Percentiles rank a stretch among this genome's conserved stretches.
These are phyloP conservation scores for Glycyrrhiza uralensis DNA, from an alignment of 306 rosid genomes.

Conservation along the genomic window DNA sequence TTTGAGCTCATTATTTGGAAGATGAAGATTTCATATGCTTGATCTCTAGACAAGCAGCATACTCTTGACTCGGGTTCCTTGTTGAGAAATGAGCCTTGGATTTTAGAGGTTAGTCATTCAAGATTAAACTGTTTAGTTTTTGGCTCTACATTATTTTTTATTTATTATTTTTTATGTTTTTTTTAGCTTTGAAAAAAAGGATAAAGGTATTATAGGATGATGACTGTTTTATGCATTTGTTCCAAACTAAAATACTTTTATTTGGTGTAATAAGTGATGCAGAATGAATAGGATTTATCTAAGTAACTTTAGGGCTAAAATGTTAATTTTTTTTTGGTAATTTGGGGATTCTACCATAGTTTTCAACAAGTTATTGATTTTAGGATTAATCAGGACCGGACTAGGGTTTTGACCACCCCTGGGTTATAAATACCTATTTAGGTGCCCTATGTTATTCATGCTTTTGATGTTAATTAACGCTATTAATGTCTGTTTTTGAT, in stretches of 20 bases:
- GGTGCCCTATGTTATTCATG: background rate
- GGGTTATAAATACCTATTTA: background rate
- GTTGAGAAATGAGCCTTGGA: constrained; percentile 5
- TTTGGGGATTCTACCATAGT: background rate
- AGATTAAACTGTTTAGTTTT: background rate
- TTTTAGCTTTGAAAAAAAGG: background rate
- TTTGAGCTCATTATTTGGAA: constrained; percentile 8
- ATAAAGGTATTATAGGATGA: constrained; percentile 4
- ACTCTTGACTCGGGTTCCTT: constrained; percentile 17
- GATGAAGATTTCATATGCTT: constrained; percentile 10
- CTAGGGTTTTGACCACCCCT: background rate
- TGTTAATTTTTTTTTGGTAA: background rate
- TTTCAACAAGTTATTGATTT: background rate
- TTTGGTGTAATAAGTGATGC: background rate
- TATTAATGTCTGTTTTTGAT: background rate
- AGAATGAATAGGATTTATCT: background rate
- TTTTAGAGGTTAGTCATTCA: constrained; percentile 37
- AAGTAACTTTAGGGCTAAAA: background rate
- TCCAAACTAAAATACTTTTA: background rate
- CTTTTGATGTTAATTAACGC: background rate
- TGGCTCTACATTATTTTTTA: constrained; percentile 7
- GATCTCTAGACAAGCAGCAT: constrained; percentile 18
- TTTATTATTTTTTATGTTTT: background rate
- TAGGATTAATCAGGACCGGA: background rate
- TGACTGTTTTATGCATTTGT: background rate